Evolutionary conservation across 805 yeast species (phyloP), one percentile per base, ranked within the genome.

Genomic region (Wickerhamia fluorescens): DNA sequence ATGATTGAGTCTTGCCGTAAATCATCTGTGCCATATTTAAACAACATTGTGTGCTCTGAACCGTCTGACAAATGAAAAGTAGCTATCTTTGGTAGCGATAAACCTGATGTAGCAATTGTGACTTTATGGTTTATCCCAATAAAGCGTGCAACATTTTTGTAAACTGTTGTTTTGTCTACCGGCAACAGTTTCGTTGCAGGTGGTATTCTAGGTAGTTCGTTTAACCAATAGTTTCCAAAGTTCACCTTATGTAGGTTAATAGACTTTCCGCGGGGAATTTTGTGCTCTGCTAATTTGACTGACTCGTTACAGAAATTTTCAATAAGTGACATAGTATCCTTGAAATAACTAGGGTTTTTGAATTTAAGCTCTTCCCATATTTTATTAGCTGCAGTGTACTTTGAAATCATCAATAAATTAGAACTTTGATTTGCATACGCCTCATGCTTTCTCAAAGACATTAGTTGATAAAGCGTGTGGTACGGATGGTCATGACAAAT

Each of bases 1-100:
- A 92, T 94, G 33, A 92, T 85, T 0, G 95, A 83, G 56, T 92
- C 99, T 55, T 94, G 98, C 29, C 97, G 62, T 29, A 92, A 59
- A 55, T 92, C 98, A 56, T 92, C 98, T 7, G 84, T 70, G 5
- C 94, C 87, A 15, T 85, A 85, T 49, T 92, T 92, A 40, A 88
- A 57, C 12, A 92, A 59, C 47, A 80, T 68, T 32, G 64, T 73
- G 35, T 73, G 78, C 0, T 33, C 44, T 0, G 52, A 38, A 0
- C 97, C 97, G 44, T 75, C 69, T 0, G 77, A 64, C 10, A 78
- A 53, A 0, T 26, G 29, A 29, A 83, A 57, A 1, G 58, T 68
- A 29, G 78, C 63, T 28, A 94, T 80, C 47, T 89, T 89, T 0
- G 99, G 99, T 35, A 77, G 66, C 37, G 95, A 85, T 7, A 89